Evolutionary conservation across 768 basidiomycete species (phyloP).

Genomic region (Leucocoprinus leucothites): DNA sequence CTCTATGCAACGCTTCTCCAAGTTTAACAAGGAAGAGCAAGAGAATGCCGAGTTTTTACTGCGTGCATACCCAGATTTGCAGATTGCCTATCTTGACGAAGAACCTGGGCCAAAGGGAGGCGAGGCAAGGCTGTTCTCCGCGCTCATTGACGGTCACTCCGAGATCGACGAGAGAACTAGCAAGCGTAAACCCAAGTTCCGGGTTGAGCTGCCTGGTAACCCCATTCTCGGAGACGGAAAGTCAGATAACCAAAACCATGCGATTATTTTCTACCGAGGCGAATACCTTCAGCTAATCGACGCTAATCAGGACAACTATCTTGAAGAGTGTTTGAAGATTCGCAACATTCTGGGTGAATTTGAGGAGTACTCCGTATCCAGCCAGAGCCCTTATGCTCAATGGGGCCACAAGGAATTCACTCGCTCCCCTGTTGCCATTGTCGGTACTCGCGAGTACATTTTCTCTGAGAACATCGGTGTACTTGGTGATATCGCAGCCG

Average conservation of each 20-base stretch:
- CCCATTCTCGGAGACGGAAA: slow-evolving; percentile 99
- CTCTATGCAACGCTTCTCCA: slow-evolving; percentile 98
- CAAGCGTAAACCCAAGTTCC: slow-evolving; percentile 94
- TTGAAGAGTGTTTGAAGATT: slow-evolving; percentile 99
- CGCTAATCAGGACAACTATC: slow-evolving; percentile 99
- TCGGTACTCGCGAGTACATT: slow-evolving; percentile 98
- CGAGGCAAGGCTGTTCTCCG: slow-evolving; percentile 87
- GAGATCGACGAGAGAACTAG: slow-evolving; percentile 88
- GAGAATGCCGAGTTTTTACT: slow-evolving; percentile 98
- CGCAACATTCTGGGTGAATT: slow-evolving; percentile 97
- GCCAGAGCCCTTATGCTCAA: slow-evolving; percentile 93
- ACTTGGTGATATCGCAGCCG: slow-evolving; percentile 97
- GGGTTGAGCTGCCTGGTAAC: slow-evolving; percentile 95
- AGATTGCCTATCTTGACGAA: slow-evolving; percentile 98
- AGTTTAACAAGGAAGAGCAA: slow-evolving; percentile 98
- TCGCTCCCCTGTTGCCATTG: slow-evolving; percentile 91
- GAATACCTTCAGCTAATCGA: slow-evolving; percentile 99
- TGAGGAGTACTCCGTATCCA: slow-evolving; percentile 88
- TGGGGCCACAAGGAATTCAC: slow-evolving; percentile 94
- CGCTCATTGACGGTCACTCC: slow-evolving; percentile 95
- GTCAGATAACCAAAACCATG: slow-evolving; percentile 99
- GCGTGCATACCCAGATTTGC: slow-evolving; percentile 96
- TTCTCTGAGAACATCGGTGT: slow-evolving; percentile 99
- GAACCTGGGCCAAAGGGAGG: slow-evolving; percentile 87
- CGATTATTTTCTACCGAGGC: slow-evolving; percentile 98